Conservation (phyloP, 495 filamentous ascomycete genomes). For the Rusavskia elegans region DNA sequence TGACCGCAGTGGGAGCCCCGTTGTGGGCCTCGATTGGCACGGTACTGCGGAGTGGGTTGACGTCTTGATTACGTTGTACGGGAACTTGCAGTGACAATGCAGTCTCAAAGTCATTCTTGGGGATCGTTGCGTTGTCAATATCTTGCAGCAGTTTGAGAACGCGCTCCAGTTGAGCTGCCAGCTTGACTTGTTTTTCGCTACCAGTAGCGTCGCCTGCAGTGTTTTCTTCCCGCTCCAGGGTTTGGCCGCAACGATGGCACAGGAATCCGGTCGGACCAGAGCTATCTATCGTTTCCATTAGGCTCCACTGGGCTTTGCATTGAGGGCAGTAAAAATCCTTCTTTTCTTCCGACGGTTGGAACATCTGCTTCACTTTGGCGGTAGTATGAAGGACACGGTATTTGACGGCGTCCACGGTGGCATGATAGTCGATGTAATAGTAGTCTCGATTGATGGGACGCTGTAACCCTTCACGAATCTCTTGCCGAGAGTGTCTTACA, state of each 20-base stretch:
- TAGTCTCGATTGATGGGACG: slow-evolving; percentile 75
- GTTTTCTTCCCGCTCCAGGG: slow-evolving; percentile 50
- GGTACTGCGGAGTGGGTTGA: slow-evolving; percentile 40
- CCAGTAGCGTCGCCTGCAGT: slow-evolving; percentile 45
- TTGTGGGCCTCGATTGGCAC: slow-evolving; percentile 27
- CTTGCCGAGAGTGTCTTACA: slow-evolving; percentile 58
- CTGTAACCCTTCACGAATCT: slow-evolving; percentile 63
- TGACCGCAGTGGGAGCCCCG: slow-evolving; percentile 48
- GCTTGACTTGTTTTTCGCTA: slow-evolving; percentile 75
- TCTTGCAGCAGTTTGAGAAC: slow-evolving; percentile 73
- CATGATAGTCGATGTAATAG: slow-evolving; percentile 92
- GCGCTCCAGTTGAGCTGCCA: slow-evolving; percentile 74
- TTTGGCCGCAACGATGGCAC: slow-evolving; percentile 64
- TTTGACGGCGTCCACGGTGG: slow-evolving; percentile 91
- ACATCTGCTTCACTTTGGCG: slow-evolving; percentile 65
- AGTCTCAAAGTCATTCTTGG: slow-evolving; percentile 72
- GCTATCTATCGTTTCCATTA: slow-evolving; percentile 70
- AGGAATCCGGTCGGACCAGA: slow-evolving; percentile 50
- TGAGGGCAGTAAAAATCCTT: slow-evolving; percentile 80
- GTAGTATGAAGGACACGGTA: slow-evolving; percentile 76
- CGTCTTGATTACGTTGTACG: slow-evolving; percentile 40
- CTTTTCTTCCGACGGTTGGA: slow-evolving; percentile 63
- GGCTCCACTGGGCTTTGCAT: slow-evolving; percentile 68
- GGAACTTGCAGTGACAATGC: slow-evolving; percentile 46
- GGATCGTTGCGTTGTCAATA: slow-evolving; percentile 70